Base-by-base conservation (phyloP, 164 flowering plant species). In the Liriodendron chinense region DNA sequence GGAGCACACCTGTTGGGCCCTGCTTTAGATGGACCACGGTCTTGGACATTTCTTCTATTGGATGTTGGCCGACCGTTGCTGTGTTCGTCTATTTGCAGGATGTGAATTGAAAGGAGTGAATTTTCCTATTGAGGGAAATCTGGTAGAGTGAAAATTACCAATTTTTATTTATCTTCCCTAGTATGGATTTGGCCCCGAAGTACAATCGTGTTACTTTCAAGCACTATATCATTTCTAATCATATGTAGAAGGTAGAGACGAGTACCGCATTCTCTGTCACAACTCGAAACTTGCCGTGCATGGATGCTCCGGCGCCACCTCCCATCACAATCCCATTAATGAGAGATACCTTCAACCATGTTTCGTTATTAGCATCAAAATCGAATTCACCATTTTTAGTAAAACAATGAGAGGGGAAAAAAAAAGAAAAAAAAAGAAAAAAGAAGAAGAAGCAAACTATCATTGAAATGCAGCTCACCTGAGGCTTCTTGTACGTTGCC, bases 271-370 rank as follows among this genome's bases (percentile, higher is more conserved):
- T 93, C 77, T 94, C 97, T 24, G 98, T 94, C 43, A 85, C 97
- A 71, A 93, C 83, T 13, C 97, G 94, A 72, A 92, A 94, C 86
- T 91, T 85, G 63, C 98, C 98, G 80, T 93, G 97, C 47, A 77
- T 71, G 22, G 72, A 72, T 57, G 49, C 1, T 66, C 79, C 79
- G 74, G 90, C 92, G 7, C 98, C 98, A 72, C 95, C 97, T 74
- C 98, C 98, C 95, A 93, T 88, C 68, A 89, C 93, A 82, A 94
- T 90, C 66, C 98, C 98, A 86, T 93, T 80, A 57, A 94, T 89
- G 77, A 94, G 75, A 7, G 98, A 93, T 69, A 94, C 96, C 98
- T 94, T 80, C 76, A 81, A 72, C 47, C 7, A 77, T 78, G 70
- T 34, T 56, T 78, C 56, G 69, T 72, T 34, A 78, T 56, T 9